These are phyloP conservation scores for Penicillium coffeae DNA, from an alignment of 495 filamentous ascomycete species.

Conservation along the genomic window DNA sequence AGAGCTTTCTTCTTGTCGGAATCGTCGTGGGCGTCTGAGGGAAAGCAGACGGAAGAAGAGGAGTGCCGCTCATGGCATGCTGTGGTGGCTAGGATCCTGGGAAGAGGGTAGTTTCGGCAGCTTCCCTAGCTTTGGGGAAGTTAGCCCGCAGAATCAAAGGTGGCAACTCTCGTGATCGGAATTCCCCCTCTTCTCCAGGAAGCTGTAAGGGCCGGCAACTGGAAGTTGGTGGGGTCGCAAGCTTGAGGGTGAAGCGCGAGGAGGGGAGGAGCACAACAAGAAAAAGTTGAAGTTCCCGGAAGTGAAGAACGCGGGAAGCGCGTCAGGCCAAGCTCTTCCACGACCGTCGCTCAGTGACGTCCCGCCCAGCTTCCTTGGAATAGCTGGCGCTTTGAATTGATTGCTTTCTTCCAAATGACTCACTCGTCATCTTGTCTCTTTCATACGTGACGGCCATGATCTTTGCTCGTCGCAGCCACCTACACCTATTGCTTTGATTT, in stretches of 20 bases:
- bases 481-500: too few species aligned
- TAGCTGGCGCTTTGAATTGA: too few species aligned
- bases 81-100: conserved; percentile 29
- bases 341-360: conserved; percentile 10
- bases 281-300: conserved; percentile 22
- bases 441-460: too few species aligned
- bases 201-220: background rate
- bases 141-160: background rate
- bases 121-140: background rate
- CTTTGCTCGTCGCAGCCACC: too few species aligned
- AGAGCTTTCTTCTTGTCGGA: conserved; percentile 28
- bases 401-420: background rate
- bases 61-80: conserved; percentile 72
- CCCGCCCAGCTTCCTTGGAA: too few species aligned
- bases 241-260: background rate
- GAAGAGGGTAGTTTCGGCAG: background rate
- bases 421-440: background rate
- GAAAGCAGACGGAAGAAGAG: conserved; percentile 67
- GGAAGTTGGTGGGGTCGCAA: background rate
- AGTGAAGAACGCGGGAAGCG: conserved; percentile 25
- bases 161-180: background rate
- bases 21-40: conserved; percentile 58
- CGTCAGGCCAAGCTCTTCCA: conserved; percentile 28
- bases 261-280: conserved; percentile 10
- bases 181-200: background rate